phyloP scores from a whole-genome alignment of 2,329 filamentous ascomycete genomes.

The Chaetomium olivaceum region DNA sequence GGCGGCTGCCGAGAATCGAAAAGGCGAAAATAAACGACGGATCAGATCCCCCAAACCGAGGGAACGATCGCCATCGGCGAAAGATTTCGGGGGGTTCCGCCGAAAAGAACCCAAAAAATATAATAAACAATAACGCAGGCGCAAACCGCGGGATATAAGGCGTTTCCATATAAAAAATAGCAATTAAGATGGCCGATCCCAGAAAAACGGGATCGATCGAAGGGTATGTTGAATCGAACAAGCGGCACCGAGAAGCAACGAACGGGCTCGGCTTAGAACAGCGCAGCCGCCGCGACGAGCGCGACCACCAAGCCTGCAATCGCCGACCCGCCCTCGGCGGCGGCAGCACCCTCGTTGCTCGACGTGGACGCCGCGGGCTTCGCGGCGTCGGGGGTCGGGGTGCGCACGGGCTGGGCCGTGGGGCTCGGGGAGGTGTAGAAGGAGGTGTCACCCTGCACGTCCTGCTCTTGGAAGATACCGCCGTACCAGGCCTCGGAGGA shows the following conservation, averaged over 20 bases:
- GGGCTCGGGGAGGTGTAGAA: not conserved
- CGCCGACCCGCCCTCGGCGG: slow-evolving; percentile 51
- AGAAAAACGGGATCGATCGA: not conserved
- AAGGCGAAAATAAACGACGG: not conserved
- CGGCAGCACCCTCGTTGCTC: slow-evolving; percentile 47
- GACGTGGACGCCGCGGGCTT: slow-evolving; percentile 33
- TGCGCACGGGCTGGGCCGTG: slow-evolving; percentile 1
- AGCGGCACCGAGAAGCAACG: not conserved
- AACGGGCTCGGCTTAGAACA: slow-evolving; percentile 41
- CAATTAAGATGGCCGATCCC: not conserved
- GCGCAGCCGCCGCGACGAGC: slow-evolving; percentile 53
- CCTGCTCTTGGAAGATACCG: slow-evolving; percentile 54
- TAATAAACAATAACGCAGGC: slow-evolving; percentile 28
- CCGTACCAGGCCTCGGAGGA: slow-evolving; percentile 34
- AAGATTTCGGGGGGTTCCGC: not conserved
- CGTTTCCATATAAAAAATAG: slow-evolving; percentile 3
- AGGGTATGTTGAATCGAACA: not conserved
- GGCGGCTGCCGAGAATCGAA: slow-evolving; percentile 13
- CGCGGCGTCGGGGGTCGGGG: slow-evolving; percentile 28
- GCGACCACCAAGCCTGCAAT: slow-evolving; percentile 57
- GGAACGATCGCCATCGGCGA: not conserved
- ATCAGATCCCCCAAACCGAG: not conserved
- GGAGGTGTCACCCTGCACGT: slow-evolving; percentile 20
- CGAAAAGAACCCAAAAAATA: slow-evolving; percentile 17
- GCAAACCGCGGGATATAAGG: not conserved